These are phyloP conservation scores for Macrotyloma uniflorum DNA, from an alignment of 306 rosid genomes.

Conservation along the genomic window DNA sequence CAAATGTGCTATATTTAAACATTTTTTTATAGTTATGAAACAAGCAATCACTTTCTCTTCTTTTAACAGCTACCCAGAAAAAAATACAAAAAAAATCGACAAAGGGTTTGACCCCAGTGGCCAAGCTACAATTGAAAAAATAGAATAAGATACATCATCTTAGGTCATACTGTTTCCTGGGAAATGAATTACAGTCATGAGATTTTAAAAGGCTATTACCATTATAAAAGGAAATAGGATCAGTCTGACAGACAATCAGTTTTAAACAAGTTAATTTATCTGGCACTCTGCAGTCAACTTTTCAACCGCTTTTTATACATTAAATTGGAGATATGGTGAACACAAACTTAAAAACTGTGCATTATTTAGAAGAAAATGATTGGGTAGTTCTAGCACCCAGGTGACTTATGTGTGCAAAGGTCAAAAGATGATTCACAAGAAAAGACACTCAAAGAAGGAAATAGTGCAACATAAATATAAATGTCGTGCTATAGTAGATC, in stretches of 20 bases:
- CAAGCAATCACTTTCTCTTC: not conserved
- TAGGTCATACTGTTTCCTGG: no score
- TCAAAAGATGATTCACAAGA: not conserved
- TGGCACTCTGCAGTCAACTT: not conserved
- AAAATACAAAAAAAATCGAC: not conserved
- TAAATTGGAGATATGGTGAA: not conserved
- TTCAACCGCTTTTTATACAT: not conserved
- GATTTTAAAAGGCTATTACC: not conserved
- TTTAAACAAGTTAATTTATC: not conserved
- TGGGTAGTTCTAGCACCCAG: not conserved
- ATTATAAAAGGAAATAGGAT: not conserved
- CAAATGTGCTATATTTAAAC: not conserved
- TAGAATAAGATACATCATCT: not conserved
- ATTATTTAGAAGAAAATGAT: constrained; percentile 14
- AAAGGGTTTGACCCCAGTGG: not conserved
- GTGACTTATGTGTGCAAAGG: not conserved
- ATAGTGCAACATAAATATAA: not conserved
- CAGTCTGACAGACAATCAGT: not conserved
- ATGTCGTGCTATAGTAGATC: not conserved
- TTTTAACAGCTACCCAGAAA: not conserved
- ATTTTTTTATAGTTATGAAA: not conserved
- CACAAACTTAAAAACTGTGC: not conserved
- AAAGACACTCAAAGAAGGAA: not conserved
- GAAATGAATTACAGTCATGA: no score
- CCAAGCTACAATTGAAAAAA: constrained; percentile 11